Evolutionary conservation across 441 rosid species (phyloP), one percentile per base, ranked within the genome.

Genomic region (Breynia disticha): DNA sequence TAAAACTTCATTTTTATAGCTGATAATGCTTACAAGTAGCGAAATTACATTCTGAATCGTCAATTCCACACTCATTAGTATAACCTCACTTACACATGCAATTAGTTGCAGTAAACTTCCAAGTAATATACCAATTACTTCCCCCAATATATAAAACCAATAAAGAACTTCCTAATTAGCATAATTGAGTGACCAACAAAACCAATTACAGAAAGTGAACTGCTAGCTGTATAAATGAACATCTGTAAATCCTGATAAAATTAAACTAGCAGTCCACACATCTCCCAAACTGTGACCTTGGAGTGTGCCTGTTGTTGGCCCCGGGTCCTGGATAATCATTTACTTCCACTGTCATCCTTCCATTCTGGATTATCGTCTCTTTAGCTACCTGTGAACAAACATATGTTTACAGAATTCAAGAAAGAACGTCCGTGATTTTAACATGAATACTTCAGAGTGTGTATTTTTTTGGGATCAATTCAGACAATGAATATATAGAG

Each of bases 281-380:
- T 41, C 42, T 46, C 9, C 24, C 47, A 5, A 56, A 51, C 60
- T 69, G 65, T 43, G 82, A 73, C 61, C 72, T 69, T 17, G 96
- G 96, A 16, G 87, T 85, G 74, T 85, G 95, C 39, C 91, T 91
- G 60, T 85, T 69, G 57, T 88, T 88, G 28, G 96, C 87, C 7
- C 95, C 96, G 4, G 95, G 73, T 28, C 96, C 91, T 7, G 89
- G 91, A 65, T 85, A 85, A 67, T 88, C 96, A 15, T 81, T 76
- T 46, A 81, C 58, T 71, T 83, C 72, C 59, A 72, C 63, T 11
- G 17, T 63, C 77, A 70, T 62, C 76, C 78, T 79, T 37, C 59
- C 54, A 39, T 9, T 37, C 57, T 28, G 14, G 37, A 51, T 21
- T 51, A 3, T 46, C 20, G 43, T 50, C 43, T 62, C 68, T 58